These are phyloP conservation scores for Venturia carpophila DNA, from an alignment of 2,329 filamentous ascomycete genomes.

Conservation along the genomic window DNA sequence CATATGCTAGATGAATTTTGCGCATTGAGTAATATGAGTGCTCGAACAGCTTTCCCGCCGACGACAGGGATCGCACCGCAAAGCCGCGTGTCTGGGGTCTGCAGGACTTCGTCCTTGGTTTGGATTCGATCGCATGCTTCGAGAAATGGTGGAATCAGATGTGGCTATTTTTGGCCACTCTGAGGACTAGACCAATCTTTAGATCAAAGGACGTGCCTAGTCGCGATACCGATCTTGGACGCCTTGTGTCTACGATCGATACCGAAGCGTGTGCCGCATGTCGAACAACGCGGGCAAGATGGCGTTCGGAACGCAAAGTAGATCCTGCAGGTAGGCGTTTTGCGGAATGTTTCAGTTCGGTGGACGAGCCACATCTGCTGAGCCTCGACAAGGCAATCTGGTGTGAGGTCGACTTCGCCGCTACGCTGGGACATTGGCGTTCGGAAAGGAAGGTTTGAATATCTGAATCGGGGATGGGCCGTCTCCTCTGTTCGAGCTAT, in stretches of 20 bases:
- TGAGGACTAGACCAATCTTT: neutral
- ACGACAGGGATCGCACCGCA: neutral
- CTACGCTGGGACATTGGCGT: neutral
- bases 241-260: constrained; percentile 4
- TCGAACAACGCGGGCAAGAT: neutral
- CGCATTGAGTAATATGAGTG: neutral
- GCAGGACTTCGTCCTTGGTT: neutral
- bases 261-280: neutral
- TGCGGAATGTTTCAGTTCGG: constrained; percentile 8
- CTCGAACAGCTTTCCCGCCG: neutral
- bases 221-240: neutral
- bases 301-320: constrained; percentile 2
- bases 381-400: neutral
- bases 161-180: neutral
- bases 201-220: neutral
- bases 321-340: constrained; percentile 9
- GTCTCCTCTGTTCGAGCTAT: neutral
- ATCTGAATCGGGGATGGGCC: neutral
- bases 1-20: neutral
- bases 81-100: neutral
- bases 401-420: neutral
- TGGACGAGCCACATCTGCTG: neutral
- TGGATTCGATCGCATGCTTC: neutral
- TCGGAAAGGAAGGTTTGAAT: neutral
- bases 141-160: neutral